These are phyloP conservation scores for Phaeolepiota aurea DNA, from an alignment of 768 basidiomycete species.

Conservation along the genomic window DNA sequence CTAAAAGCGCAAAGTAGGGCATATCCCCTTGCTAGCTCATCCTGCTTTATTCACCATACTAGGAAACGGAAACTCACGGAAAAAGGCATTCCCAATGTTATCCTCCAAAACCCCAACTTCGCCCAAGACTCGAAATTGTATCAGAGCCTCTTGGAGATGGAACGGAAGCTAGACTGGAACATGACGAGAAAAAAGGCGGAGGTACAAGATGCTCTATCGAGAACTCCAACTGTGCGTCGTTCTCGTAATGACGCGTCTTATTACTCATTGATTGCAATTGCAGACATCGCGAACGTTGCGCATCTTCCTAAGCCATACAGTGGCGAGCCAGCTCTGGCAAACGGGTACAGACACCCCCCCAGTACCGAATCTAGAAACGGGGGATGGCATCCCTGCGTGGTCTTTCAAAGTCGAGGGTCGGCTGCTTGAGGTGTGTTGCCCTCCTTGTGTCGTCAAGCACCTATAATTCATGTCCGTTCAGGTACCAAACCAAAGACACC, in stretches of 20 bases:
- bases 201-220: conserved; percentile 79
- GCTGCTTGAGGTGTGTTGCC: conserved; percentile 69
- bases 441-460: too few species aligned
- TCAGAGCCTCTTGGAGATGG: conserved; percentile 78
- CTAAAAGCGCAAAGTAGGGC: conserved; percentile 28
- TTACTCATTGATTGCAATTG: neutral
- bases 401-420: conserved; percentile 81
- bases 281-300: conserved; percentile 80
- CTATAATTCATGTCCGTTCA: conserved; percentile 19
- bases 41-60: conserved; percentile 2
- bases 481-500: conserved; percentile 53
- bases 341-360: conserved; percentile 35
- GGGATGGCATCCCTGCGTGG: conserved; percentile 88
- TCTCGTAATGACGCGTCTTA: neutral
- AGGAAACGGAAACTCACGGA: conserved; percentile 78
- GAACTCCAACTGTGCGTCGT: conserved; percentile 55
- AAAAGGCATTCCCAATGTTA: conserved; percentile 68
- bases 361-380: conserved; percentile 60
- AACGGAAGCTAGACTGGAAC: conserved; percentile 91
- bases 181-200: conserved; percentile 86
- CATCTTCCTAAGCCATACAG: conserved; percentile 82
- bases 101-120: conserved; percentile 68
- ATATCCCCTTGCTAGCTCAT: neutral
- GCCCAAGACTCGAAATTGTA: conserved; percentile 82
- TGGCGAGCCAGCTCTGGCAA: conserved; percentile 85